phyloP scores from a whole-genome alignment of 352 stramenopile species.

The Achlya hypogyna region DNA sequence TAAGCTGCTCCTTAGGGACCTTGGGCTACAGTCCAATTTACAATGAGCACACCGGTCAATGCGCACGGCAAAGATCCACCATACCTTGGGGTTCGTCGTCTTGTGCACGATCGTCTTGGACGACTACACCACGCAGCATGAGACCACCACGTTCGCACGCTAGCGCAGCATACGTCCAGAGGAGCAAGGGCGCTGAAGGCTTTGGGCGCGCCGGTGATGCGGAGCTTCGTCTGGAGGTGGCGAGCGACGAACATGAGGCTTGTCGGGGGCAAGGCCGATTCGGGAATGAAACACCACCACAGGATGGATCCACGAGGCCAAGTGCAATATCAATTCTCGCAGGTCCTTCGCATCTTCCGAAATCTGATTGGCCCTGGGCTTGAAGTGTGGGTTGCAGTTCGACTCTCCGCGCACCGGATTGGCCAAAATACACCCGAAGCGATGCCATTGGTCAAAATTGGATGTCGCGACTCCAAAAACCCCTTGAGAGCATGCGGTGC shows the following conservation, averaged over 20 bases:
- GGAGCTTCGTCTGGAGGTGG: neutral
- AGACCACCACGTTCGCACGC: no score
- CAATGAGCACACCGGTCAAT: neutral
- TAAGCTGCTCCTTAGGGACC: slow-evolving; percentile 77
- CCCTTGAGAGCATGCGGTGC: neutral
- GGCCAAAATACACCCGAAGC: neutral
- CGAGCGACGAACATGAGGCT: slow-evolving; percentile 11
- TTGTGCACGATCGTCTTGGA: slow-evolving; percentile 39
- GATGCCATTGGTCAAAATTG: neutral
- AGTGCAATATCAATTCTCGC: slow-evolving; percentile 4
- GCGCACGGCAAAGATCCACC: neutral
- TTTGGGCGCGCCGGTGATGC: neutral
- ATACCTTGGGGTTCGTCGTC: slow-evolving; percentile 29
- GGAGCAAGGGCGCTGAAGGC: slow-evolving; percentile 11
- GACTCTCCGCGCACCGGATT: neutral
- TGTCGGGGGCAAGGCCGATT: neutral
- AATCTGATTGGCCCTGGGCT: neutral
- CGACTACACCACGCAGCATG: no score
- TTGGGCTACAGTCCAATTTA: slow-evolving; percentile 34
- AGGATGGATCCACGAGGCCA: neutral
- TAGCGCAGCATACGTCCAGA: slow-evolving; percentile 16
- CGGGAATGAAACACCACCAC: slow-evolving; percentile 8
- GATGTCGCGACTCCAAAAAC: neutral
- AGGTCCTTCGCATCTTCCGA: slow-evolving; percentile 6
- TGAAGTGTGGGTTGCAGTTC: slow-evolving; percentile 19